Conservation (phyloP, 2,329 filamentous ascomycete genomes). For the Sphaceloma murrayae region DNA sequence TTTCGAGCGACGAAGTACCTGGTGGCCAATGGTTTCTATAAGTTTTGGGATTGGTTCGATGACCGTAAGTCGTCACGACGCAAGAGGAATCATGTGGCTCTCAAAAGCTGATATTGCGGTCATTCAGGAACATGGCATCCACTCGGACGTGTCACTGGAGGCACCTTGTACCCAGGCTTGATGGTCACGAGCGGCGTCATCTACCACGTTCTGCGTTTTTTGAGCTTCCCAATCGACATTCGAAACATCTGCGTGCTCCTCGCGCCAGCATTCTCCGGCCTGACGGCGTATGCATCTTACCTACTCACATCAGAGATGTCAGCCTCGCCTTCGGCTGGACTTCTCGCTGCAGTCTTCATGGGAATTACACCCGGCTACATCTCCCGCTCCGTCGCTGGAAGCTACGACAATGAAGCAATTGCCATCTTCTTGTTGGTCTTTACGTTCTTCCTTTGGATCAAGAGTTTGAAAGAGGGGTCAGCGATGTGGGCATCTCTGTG, state of each 20-base stretch:
- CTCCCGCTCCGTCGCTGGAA: slow-evolving; percentile 91
- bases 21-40: slow-evolving; percentile 92
- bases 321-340: slow-evolving; percentile 83
- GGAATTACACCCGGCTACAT: slow-evolving; percentile 97
- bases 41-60: slow-evolving; percentile 99
- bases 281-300: slow-evolving; percentile 88
- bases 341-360: slow-evolving; percentile 92
- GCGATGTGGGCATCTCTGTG: slow-evolving; percentile 94
- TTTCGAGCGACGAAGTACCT: slow-evolving; percentile 98
- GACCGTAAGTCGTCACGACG: slow-evolving; percentile 53
- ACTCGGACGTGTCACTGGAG: slow-evolving; percentile 92
- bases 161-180: slow-evolving; percentile 94
- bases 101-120: neutral
- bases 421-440: slow-evolving; percentile 97
- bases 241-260: slow-evolving; percentile 97
- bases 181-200: slow-evolving; percentile 99
- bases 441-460: slow-evolving; percentile 98
- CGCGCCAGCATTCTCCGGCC: slow-evolving; percentile 84
- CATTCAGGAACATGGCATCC: slow-evolving; percentile 84
- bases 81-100: neutral
- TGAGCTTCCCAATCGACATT: slow-evolving; percentile 92
- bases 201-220: slow-evolving; percentile 81
- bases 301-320: slow-evolving; percentile 97
- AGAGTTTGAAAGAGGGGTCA: slow-evolving; percentile 90
- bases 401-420: slow-evolving; percentile 99